Conservation (phyloP, 208 protist species). For the Trypanosoma mega region DNA sequence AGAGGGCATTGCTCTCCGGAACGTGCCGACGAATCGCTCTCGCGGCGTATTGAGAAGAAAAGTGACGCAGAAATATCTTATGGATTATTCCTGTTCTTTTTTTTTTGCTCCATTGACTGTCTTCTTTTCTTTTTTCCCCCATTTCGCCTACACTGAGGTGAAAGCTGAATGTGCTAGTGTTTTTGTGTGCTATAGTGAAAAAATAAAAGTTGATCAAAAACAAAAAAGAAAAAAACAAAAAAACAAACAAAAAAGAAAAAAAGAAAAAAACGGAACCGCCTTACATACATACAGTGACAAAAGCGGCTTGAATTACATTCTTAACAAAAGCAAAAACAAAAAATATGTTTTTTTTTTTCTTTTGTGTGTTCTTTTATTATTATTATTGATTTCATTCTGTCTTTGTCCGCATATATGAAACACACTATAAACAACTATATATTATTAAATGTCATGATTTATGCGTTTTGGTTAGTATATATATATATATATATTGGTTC, state of each 20-base stretch:
- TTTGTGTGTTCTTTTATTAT: conserved; percentile 4
- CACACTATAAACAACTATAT: too few species aligned
- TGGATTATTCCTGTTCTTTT: background rate
- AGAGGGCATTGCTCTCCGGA: conserved; percentile 13
- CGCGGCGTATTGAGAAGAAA: conserved; percentile 4
- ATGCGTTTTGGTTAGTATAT: too few species aligned
- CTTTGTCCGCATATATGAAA: too few species aligned
- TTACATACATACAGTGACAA: too few species aligned
- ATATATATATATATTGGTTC: too few species aligned
- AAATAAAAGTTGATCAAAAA: background rate
- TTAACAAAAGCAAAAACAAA: background rate
- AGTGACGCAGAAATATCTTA: background rate
- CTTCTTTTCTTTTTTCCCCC: too few species aligned
- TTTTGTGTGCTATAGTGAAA: background rate
- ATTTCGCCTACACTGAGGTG: too few species aligned
- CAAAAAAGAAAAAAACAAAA: background rate
- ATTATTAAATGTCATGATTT: too few species aligned
- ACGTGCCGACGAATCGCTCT: conserved; percentile 12
- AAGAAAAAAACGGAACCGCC: background rate
- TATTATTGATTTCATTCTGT: background rate
- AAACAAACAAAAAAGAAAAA: background rate
- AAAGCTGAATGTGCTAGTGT: too few species aligned
- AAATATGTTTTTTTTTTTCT: conserved; percentile 3
- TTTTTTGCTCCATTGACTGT: conserved; percentile 1
- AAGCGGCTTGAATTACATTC: background rate